Evolutionary conservation across 1,284 basidiomycete genomes (phyloP).

Genomic region (Puccinia novopanici): DNA sequence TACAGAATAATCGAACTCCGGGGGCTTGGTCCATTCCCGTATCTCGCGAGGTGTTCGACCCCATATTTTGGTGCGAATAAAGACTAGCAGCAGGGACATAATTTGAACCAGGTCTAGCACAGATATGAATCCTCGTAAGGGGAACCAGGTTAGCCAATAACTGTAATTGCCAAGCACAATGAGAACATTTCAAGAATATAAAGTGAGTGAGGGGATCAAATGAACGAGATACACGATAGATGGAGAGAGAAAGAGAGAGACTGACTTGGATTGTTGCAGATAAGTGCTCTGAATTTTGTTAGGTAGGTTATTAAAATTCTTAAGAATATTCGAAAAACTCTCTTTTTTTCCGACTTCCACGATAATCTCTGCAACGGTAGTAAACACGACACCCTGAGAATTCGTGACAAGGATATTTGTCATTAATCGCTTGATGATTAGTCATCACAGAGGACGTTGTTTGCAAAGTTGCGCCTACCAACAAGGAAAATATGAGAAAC

Average conservation of each 20-base stretch:
- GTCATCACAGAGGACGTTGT: background rate
- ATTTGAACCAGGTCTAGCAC: slow-evolving; percentile 95
- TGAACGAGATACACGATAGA: slow-evolving; percentile 23
- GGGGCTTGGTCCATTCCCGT: slow-evolving; percentile 92
- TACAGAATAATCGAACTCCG: slow-evolving; percentile 84
- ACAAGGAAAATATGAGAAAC: slow-evolving; percentile 84
- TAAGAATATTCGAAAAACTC: slow-evolving; percentile 70
- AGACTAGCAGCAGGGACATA: slow-evolving; percentile 81
- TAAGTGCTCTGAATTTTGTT: slow-evolving; percentile 48
- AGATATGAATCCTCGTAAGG: slow-evolving; percentile 88
- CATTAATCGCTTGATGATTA: background rate
- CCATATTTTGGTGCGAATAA: slow-evolving; percentile 78
- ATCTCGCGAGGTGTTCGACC: slow-evolving; percentile 96
- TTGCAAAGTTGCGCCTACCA: slow-evolving; percentile 73
- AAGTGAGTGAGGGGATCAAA: slow-evolving; percentile 62
- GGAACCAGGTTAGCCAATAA: slow-evolving; percentile 94
- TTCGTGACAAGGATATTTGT: background rate
- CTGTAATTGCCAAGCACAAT: slow-evolving; percentile 73
- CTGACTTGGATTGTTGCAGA: slow-evolving; percentile 52
- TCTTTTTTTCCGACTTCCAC: slow-evolving; percentile 68
- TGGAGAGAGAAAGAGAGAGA: background rate
- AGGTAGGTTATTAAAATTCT: slow-evolving; percentile 52
- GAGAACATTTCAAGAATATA: slow-evolving; percentile 44
- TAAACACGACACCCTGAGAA: slow-evolving; percentile 39
- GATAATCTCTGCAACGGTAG: slow-evolving; percentile 69